These are phyloP conservation scores for Mucor saturninus DNA, from an alignment of 371 early-diverging fungal species.

Conservation along the genomic window DNA sequence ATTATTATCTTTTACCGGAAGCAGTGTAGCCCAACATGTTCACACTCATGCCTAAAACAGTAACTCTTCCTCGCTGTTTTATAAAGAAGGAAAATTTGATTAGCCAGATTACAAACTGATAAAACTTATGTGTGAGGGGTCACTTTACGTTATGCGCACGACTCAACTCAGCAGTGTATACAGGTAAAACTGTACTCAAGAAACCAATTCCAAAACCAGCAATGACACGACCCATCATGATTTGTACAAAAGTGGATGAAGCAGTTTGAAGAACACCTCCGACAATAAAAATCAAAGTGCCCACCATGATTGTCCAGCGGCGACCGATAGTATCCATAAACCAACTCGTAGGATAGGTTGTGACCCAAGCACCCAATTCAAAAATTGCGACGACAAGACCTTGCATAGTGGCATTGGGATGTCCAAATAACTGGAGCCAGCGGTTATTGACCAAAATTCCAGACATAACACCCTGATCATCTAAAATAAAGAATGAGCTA, in stretches of 20 bases:
- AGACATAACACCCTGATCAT: slow-evolving; percentile 46
- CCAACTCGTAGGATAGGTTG: slow-evolving; percentile 41
- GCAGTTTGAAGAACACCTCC: slow-evolving; percentile 51
- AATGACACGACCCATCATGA: slow-evolving; percentile 49
- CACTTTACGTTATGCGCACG: slow-evolving; percentile 45
- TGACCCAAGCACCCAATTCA: slow-evolving; percentile 49
- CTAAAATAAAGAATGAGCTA: slow-evolving; percentile 12
- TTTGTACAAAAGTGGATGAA: slow-evolving; percentile 29
- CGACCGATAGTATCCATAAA: slow-evolving; percentile 53
- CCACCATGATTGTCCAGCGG: slow-evolving; percentile 47
- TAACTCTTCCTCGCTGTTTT: slow-evolving; percentile 39
- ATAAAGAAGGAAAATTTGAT: slow-evolving; percentile 10
- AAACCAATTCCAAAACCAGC: slow-evolving; percentile 59
- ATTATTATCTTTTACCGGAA: slow-evolving; percentile 25
- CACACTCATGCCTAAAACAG: slow-evolving; percentile 45
- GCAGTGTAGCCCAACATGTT: slow-evolving; percentile 47
- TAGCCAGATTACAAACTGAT: neutral
- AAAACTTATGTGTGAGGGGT: neutral
- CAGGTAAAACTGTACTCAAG: slow-evolving; percentile 50
- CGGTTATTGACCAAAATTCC: slow-evolving; percentile 43
- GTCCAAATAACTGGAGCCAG: slow-evolving; percentile 35
- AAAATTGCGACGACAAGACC: slow-evolving; percentile 49
- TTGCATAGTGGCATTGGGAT: slow-evolving; percentile 40
- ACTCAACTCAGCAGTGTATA: slow-evolving; percentile 57
- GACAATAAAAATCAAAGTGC: slow-evolving; percentile 52